Conservation (phyloP, 2,329 filamentous ascomycete species). For the Aspergillus aculeatus region DNA sequence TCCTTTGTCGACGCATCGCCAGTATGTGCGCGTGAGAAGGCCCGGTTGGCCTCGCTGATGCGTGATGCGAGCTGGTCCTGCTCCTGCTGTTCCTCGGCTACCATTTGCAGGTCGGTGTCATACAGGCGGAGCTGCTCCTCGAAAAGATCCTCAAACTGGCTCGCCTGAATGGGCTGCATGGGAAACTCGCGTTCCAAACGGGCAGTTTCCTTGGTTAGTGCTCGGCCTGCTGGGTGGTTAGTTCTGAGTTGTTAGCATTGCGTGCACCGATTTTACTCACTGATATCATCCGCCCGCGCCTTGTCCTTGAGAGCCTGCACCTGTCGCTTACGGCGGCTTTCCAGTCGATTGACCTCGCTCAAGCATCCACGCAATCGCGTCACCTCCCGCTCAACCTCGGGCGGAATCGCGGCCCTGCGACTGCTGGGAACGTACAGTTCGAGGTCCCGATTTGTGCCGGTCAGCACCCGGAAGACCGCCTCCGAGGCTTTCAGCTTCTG, state of each 20-base stretch:
- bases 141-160: slow-evolving; percentile 90
- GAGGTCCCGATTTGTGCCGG: slow-evolving; percentile 74
- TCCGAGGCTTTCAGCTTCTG: slow-evolving; percentile 77
- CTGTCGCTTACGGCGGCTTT: slow-evolving; percentile 75
- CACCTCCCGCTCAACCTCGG: slow-evolving; percentile 75
- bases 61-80: slow-evolving; percentile 71
- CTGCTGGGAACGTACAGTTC: slow-evolving; percentile 89
- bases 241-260: neutral
- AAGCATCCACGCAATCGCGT: slow-evolving; percentile 73
- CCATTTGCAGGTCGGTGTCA: slow-evolving; percentile 69
- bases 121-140: slow-evolving; percentile 79
- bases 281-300: slow-evolving; percentile 83
- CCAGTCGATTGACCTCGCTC: slow-evolving; percentile 80
- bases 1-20: slow-evolving; percentile 68
- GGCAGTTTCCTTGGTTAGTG: slow-evolving; percentile 78
- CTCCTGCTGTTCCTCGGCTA: slow-evolving; percentile 70
- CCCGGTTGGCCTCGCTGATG: slow-evolving; percentile 71
- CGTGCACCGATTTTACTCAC: slow-evolving; percentile 38
- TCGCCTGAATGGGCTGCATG: slow-evolving; percentile 77
- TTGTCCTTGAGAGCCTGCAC: slow-evolving; percentile 77
- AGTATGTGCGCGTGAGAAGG: slow-evolving; percentile 70
- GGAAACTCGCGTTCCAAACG: slow-evolving; percentile 83
- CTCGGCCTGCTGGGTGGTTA: slow-evolving; percentile 53
- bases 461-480: slow-evolving; percentile 70
- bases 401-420: slow-evolving; percentile 72